Evolutionary conservation across 2,329 filamentous ascomycete genomes (phyloP), one percentile per base, ranked within the genome.

Genomic region (Venturia oleaginea): DNA sequence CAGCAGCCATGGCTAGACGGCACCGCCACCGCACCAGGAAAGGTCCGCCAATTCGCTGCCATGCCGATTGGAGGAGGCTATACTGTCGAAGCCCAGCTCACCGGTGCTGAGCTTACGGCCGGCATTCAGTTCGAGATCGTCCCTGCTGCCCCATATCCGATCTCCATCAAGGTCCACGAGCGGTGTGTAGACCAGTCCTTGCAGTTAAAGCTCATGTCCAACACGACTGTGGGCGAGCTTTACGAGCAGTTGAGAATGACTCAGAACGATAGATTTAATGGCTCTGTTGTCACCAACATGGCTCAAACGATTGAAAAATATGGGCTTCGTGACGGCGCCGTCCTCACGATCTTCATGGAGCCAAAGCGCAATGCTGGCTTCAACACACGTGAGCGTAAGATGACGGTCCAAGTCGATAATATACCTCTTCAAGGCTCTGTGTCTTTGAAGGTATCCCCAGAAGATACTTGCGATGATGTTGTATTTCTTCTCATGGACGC

Each of bases 21-120:
- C 0, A 74, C 79, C 38, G 73, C 73, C 0, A 69, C 66, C 1
- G 60, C 57, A 0, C 66, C 74, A 34, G 76, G 77, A 1, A 68
- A 69, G 0, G 76, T 81, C 4, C 73, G 76, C 11, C 80, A 83
- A 65, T 82, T 83, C 65, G 77, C 81, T 2, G 79, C 79, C 1
- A 78, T 79, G 74, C 76, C 78, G 0, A 67, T 76, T 32, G 76
- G 75, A 0, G 70, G 69, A 17, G 77, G 78, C 0, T 78, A 79
- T 63, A 75, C 76, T 0, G 73, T 81, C 8, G 80, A 82, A 68
- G 72, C 73, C 2, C 80, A 82, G 67, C 67, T 80, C 5, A 80
- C 76, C 0, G 79, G 81, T 27, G 66, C 67, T 2, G 66, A 74
- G 5, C 75, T 37, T 37, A 37, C 34, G 34, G 10, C 76, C 19